Evolutionary conservation across 1,284 basidiomycete genomes (phyloP), one percentile per base, ranked within the genome.

Genomic region (Veloboletus limbatus): DNA sequence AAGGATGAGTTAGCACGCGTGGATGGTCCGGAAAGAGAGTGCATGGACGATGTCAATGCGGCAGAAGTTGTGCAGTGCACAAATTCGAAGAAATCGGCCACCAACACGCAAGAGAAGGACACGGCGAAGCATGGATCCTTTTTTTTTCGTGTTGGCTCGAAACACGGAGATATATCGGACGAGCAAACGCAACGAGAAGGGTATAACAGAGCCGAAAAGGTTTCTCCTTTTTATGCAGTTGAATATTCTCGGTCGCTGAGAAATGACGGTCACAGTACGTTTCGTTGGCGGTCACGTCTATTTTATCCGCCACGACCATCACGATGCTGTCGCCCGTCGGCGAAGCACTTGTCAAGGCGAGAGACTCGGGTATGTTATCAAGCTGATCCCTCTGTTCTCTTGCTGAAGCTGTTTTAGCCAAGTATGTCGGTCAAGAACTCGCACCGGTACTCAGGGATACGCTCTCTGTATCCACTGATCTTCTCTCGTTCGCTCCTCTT

Each of bases 401-500:
- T 41, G 30, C 37, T 58, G 16, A 48, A 22, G 35, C 10, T 8
- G 3, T 26, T 17, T 11, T 3, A 64, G 59, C 17, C 33, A 47
- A 27, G 11, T 62, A 42, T 21, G 46, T 64, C 8, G 49, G 62
- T 18, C 55, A 47, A 2, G 55, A 62, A 26, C 28, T 57, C 17
- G 51, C 35, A 1, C 61, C 59, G 4, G 30, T 63, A 8, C n/a
- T 62, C 14, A 62, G 37, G 37, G 63, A 63, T 18, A 49, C 45
- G 3, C 49, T 66, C 14, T 34, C 47, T 13, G n/a, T 52, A 24
- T 57, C 62, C 6, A 37, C 40, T 3, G 78, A 82, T 10, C 50
- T 80, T 9, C 65, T 83, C n/a, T 66, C 74, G 8, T 68, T 81
- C 24, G 77, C 69, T 0, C 82, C 84, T 10, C 57, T 85, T 18